Conservation (phyloP, 306 rosid species). For the Acacia confusa region DNA sequence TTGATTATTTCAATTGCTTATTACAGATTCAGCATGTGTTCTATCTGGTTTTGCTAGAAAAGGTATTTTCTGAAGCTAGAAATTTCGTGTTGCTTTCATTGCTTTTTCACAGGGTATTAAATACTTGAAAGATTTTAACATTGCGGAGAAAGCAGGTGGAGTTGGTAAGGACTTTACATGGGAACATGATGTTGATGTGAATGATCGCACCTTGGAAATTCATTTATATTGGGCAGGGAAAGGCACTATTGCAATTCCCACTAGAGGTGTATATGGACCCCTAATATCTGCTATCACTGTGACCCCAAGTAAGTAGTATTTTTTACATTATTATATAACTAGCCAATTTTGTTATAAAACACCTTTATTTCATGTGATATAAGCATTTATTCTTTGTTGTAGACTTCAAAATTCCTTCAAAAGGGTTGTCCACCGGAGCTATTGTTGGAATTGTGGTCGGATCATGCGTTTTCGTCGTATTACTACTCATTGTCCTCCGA, state of each 20-base stretch:
- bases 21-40: no score
- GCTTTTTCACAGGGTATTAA: conserved; percentile 45
- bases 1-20: no score
- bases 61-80: no score
- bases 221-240: conserved; percentile 83
- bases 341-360: not conserved
- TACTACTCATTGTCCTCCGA: conserved; percentile 49
- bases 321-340: not conserved
- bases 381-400: conserved; percentile 2
- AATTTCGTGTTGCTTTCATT: no score
- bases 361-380: conserved; percentile 3
- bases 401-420: conserved; percentile 52
- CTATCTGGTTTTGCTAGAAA: no score
- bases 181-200: conserved; percentile 49
- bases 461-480: conserved; percentile 34
- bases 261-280: conserved; percentile 79
- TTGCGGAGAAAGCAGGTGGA: conserved; percentile 61
- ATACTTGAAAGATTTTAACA: conserved; percentile 54
- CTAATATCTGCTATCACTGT: conserved; percentile 79
- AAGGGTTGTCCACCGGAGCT: conserved; percentile 55
- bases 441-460: conserved; percentile 66
- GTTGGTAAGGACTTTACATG: conserved; percentile 38
- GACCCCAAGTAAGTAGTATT: conserved; percentile 58
- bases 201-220: conserved; percentile 62
- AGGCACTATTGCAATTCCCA: conserved; percentile 75